A percentile compares a stretch with the other conserved stretches of the same genome.
phyloP scores from a whole-genome alignment of 1,284 basidiomycete species.

The Marasmius tenuissimus region DNA sequence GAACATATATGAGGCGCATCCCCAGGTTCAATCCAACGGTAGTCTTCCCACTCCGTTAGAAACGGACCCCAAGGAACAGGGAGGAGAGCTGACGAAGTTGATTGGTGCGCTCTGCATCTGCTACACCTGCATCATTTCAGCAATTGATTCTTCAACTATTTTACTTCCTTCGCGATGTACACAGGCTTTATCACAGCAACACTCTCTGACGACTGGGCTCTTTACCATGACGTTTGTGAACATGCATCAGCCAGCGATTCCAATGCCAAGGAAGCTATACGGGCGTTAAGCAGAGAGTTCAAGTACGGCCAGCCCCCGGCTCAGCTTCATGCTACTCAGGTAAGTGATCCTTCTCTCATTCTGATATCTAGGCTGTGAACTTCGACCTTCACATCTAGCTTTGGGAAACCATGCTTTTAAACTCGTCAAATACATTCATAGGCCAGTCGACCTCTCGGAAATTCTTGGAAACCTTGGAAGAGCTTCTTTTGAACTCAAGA shows the following conservation, averaged over 20 bases:
- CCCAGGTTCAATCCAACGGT: too few species aligned
- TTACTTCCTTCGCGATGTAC: constrained; percentile 1
- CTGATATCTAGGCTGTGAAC: constrained; percentile 3
- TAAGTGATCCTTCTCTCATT: constrained; percentile 32
- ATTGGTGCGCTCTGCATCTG: too few species aligned
- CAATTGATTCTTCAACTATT: background rate
- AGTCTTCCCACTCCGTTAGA: too few species aligned
- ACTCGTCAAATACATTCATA: constrained; percentile 65
- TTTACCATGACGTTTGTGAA: constrained; percentile 79
- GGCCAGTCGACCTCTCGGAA: constrained; percentile 69
- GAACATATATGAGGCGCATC: too few species aligned
- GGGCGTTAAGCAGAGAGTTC: constrained; percentile 73
- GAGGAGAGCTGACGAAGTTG: too few species aligned
- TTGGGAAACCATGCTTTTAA: constrained; percentile 83
- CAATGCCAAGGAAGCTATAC: constrained; percentile 75
- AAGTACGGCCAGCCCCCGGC: constrained; percentile 75
- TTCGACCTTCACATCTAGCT: constrained; percentile 42
- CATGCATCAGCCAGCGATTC: too few species aligned
- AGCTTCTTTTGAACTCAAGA: constrained; percentile 47
- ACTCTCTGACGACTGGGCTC: constrained; percentile 73
- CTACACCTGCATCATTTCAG: too few species aligned
- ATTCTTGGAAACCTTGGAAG: constrained; percentile 73
- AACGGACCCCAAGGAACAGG: too few species aligned
- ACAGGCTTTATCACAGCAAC: constrained; percentile 74
- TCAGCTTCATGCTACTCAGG: constrained; percentile 70